Conservation (phyloP, 1,284 basidiomycete species). For the Leccinum solheimii region DNA sequence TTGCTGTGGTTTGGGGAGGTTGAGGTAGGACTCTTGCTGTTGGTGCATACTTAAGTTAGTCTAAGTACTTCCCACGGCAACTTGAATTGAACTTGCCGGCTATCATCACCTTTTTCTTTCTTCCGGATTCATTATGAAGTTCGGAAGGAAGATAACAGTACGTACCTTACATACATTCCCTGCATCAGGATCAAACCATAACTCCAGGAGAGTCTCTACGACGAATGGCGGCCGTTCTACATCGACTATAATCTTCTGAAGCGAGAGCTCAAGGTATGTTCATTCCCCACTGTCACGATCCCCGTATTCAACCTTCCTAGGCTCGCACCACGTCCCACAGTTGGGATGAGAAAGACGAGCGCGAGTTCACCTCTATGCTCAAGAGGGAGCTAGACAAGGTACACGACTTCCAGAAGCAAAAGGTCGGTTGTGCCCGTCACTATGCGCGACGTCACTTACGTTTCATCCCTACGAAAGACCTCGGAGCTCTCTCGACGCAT, state of each 20-base stretch:
- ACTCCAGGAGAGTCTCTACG: slow-evolving; percentile 75
- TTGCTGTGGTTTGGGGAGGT: slow-evolving; percentile 9
- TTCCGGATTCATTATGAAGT: slow-evolving; percentile 62
- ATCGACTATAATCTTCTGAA: slow-evolving; percentile 89
- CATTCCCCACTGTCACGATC: background rate
- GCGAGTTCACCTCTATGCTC: slow-evolving; percentile 76
- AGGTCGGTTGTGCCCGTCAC: slow-evolving; percentile 48
- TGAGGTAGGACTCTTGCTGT: slow-evolving; percentile 16
- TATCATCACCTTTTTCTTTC: background rate
- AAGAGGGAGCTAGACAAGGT: slow-evolving; percentile 94
- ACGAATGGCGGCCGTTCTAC: slow-evolving; percentile 90
- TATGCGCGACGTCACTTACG: slow-evolving; percentile 6
- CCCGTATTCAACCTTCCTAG: slow-evolving; percentile 35
- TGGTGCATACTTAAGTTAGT: background rate
- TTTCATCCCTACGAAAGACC: slow-evolving; percentile 49
- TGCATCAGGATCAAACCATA: background rate
- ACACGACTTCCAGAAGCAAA: slow-evolving; percentile 91
- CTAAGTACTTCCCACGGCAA: slow-evolving; percentile 11
- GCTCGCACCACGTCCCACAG: slow-evolving; percentile 54
- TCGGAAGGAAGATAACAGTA: slow-evolving; percentile 86
- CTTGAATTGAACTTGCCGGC: background rate
- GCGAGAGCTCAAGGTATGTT: slow-evolving; percentile 78
- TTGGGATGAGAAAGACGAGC: slow-evolving; percentile 83
- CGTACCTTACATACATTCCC: slow-evolving; percentile 27
- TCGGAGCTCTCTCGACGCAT: slow-evolving; percentile 82